phyloP scores from a whole-genome alignment of 129 eudicot genomes.

The Solidago caesia region DNA sequence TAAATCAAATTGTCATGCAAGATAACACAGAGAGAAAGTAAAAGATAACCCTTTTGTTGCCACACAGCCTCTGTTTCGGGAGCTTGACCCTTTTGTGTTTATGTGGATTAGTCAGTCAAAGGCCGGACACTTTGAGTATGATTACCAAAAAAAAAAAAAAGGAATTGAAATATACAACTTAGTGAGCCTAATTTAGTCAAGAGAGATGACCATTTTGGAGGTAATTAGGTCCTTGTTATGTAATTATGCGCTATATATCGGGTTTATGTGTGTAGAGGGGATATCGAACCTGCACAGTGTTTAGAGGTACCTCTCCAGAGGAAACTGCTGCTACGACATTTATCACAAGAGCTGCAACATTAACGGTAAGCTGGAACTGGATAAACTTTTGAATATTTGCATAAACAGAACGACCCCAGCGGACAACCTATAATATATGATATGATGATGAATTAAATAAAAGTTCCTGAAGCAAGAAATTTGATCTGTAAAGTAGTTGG shows the following conservation, averaged over 20 bases:
- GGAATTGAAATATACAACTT: too few species aligned
- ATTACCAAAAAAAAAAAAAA: too few species aligned
- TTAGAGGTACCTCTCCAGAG: constrained; percentile 87
- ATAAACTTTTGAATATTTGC: constrained; percentile 95
- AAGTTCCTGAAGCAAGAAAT: constrained; percentile 12
- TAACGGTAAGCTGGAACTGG: constrained; percentile 97
- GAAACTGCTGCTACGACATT: constrained; percentile 92
- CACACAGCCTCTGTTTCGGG: too few species aligned
- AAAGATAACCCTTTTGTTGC: background rate
- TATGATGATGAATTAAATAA: constrained; percentile 6
- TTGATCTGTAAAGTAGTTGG: too few species aligned
- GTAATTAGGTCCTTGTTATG: too few species aligned
- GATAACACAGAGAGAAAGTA: background rate
- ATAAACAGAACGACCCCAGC: constrained; percentile 98
- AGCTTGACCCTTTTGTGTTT: too few species aligned
- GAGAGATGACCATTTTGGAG: too few species aligned
- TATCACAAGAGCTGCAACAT: constrained; percentile 85
- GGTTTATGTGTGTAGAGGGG: background rate
- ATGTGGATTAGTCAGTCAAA: too few species aligned
- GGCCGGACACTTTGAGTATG: too few species aligned
- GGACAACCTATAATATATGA: constrained; percentile 64
- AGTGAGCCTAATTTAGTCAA: too few species aligned
- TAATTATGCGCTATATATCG: too few species aligned
- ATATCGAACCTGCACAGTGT: constrained; percentile 68
- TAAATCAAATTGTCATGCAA: background rate